Evolutionary conservation across 306 rosid species (phyloP), one percentile per base, ranked within the genome.

Genomic region (Senna siamea): DNA sequence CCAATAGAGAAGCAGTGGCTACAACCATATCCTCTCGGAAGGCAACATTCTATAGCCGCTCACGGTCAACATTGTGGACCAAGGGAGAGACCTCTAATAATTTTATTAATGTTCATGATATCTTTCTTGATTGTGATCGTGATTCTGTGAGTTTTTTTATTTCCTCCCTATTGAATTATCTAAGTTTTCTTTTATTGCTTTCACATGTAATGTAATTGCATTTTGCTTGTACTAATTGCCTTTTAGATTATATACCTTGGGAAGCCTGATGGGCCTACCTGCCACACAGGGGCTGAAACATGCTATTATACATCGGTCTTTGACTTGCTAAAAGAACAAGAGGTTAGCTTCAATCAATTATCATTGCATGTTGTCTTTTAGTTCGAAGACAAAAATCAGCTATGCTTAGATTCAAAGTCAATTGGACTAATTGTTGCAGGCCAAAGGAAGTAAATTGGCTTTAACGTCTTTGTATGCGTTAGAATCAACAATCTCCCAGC

Each of bases 11-110:
- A 61, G 99, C 93, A 48, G 73, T 94, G 34, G 73, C 71, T 14
- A 57, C 78, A 48, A 88, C 92, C 77, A 46, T 89, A 56, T 84
- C 81, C 75, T 82, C 92, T 32, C 81, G 82, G 18, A 94, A 83
- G 85, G 99, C 96, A 28, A 92, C 96, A 30, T 92, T 94, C 90
- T 94, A 64, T 75, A 94, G 97, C 77, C 91, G 96, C 35, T 91
- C 98, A 0, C 83, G 96, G 44, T 92, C 95, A 20, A 11, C 83
- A 6, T 76, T 92, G 77, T 92, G 99, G 99, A 94, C 92, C 38
- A 94, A 94, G 79, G 96, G 97, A 73, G 97, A 92, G 87, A 88
- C 95, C 44, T 94, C 97, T 11, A 94, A 83, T 59, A 94, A 94
- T 82, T 94, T 94, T 85, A 94, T 94, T 76, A 89, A 88, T 72